Conservation (phyloP, 371 early-diverging fungal species). For the Actinomortierella ambigua region DNA sequence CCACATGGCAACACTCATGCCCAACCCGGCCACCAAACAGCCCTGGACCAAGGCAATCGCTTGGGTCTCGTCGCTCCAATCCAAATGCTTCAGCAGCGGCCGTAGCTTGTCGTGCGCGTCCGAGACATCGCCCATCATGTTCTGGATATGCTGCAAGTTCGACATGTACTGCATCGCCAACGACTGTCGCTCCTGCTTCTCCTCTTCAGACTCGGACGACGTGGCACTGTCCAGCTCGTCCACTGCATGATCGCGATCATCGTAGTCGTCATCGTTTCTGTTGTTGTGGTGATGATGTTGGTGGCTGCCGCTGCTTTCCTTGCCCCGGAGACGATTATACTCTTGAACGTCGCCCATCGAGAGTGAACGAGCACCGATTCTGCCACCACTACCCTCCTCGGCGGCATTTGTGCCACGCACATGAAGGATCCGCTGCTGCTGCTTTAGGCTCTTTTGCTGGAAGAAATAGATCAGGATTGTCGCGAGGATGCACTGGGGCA, state of each 20-base stretch:
- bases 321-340: not conserved
- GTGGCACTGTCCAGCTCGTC: slow-evolving; percentile 24
- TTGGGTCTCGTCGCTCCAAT: slow-evolving; percentile 48
- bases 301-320: slow-evolving; percentile 13
- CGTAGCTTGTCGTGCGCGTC: slow-evolving; percentile 43
- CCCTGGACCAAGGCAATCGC: slow-evolving; percentile 38
- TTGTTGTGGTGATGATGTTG: slow-evolving; percentile 6
- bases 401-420: slow-evolving; percentile 4
- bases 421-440: slow-evolving; percentile 35
- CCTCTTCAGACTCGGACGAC: slow-evolving; percentile 17
- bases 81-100: slow-evolving; percentile 42
- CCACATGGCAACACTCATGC: slow-evolving; percentile 34
- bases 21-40: slow-evolving; percentile 20
- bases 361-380: too few relatives aligned
- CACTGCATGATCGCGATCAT: slow-evolving; percentile 8
- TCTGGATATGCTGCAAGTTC: slow-evolving; percentile 52
- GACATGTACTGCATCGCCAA: slow-evolving; percentile 37
- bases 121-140: slow-evolving; percentile 49
- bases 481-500: slow-evolving; percentile 38
- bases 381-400: too few relatives aligned
- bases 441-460: slow-evolving; percentile 30
- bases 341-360: slow-evolving; percentile 2
- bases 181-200: slow-evolving; percentile 21
- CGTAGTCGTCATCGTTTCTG: too few relatives aligned
- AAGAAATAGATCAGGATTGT: slow-evolving; percentile 43